These are phyloP conservation scores for Seiridium cupressi DNA, from an alignment of 2,329 filamentous ascomycete genomes.

Conservation along the genomic window DNA sequence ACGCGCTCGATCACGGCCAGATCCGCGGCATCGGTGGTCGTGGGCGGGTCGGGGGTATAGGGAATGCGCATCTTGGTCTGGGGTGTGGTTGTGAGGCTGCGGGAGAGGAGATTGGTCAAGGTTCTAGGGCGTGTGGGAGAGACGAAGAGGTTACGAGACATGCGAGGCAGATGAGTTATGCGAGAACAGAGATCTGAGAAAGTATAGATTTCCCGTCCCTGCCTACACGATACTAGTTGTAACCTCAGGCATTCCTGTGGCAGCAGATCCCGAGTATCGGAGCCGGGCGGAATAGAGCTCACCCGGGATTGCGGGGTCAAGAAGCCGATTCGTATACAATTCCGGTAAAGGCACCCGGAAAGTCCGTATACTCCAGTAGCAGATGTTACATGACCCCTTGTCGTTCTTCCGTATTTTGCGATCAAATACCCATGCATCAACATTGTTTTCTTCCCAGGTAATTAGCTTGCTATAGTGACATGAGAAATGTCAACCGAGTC, in stretches of 20 bases:
- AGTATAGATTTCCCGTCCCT: not conserved
- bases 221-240: not conserved
- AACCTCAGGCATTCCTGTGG: conserved; percentile 1
- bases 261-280: conserved; percentile 2
- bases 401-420: too few relatives aligned
- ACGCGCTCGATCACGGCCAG: conserved; percentile 62
- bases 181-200: not conserved
- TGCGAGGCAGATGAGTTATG: not conserved
- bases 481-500: too few relatives aligned
- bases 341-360: not conserved
- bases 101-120: too few relatives aligned
- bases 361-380: too few relatives aligned
- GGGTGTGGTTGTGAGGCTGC: conserved; percentile 10
- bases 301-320: not conserved
- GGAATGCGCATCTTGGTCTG: conserved; percentile 60
- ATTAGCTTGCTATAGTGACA: too few relatives aligned
- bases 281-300: conserved; percentile 4
- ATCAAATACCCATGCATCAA: too few relatives aligned
- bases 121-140: not conserved
- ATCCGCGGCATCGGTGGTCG: conserved; percentile 42
- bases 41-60: conserved; percentile 56
- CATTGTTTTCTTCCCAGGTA: too few relatives aligned
- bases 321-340: not conserved
- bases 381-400: too few relatives aligned
- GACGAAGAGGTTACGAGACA: not conserved